phyloP scores from a whole-genome alignment of 1,139 yeast genomes.

The Suhomyces panamericanus region DNA sequence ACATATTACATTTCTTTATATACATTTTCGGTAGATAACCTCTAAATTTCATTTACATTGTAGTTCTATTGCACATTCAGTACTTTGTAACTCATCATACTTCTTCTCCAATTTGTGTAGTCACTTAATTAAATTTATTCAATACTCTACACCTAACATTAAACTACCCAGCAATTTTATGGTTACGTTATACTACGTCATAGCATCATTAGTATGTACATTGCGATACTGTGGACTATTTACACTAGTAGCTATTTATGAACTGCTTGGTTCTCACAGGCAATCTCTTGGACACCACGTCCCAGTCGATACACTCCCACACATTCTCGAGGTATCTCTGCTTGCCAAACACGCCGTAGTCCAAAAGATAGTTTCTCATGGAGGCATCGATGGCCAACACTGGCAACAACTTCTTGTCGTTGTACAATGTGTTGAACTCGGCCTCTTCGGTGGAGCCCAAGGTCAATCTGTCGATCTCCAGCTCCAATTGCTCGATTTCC shows the following conservation, averaged over 20 bases:
- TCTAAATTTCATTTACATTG: no score
- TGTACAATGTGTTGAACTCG: slow-evolving; percentile 36
- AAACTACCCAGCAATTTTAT: no score
- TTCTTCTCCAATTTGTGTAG: no score
- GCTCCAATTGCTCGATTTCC: slow-evolving; percentile 15
- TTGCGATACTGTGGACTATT: background rate
- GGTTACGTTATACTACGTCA: no score
- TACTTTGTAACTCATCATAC: no score
- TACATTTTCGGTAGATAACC: no score
- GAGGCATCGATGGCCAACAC: slow-evolving; percentile 69
- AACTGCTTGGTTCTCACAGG: slow-evolving; percentile 43
- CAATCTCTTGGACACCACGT: slow-evolving; percentile 56
- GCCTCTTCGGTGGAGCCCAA: slow-evolving; percentile 48
- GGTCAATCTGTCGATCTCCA: slow-evolving; percentile 21
- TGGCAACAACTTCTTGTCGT: slow-evolving; percentile 54
- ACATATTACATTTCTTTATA: no score
- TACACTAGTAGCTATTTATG: slow-evolving; percentile 13
- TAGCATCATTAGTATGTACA: slow-evolving; percentile 3
- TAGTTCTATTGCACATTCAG: no score
- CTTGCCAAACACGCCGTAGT: slow-evolving; percentile 78
- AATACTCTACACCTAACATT: no score
- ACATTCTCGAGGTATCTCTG: slow-evolving; percentile 62
- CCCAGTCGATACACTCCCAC: slow-evolving; percentile 77
- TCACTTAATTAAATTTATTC: no score
- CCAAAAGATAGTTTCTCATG: slow-evolving; percentile 65